Evolutionary conservation across 257 asterid species (phyloP), one percentile per base, ranked within the genome.

Genomic region (Primulina eburnea): DNA sequence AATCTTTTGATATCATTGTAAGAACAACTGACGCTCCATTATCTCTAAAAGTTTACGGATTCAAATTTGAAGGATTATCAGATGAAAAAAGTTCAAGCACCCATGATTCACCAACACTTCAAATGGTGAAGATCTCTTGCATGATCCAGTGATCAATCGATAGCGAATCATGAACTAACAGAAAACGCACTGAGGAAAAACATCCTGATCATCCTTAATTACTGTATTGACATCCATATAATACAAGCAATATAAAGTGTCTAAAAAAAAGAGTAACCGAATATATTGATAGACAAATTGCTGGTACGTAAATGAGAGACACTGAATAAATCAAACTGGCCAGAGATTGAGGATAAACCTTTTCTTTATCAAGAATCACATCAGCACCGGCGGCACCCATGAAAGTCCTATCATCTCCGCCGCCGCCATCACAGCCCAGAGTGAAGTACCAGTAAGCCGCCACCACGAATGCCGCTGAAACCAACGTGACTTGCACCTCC

Each of bases 401-500:
- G 43, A 50, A 69, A 67, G 64, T 6, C 76, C 80, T 85, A 67
- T 76, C 84, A 70, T 64, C 85, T 20, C 68, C 80, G 66, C 64
- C 72, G 56, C 76, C 80, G 33, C 77, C 82, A 47, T 62, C 85
- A 71, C 79, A 69, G 9, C 68, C 83, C 69, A 80, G 60, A 58
- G 84, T 68, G 70, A 88, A 79, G 80, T 84, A 87, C 82, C 89
- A 86, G 80, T 70, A 87, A 34, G 87, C 79, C 60, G 69, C 76
- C 35, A 86, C 24, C 57, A 88, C 82, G 73, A 92, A 82, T 11
- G 82, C 95, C 73, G 92, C 88, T 16, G 96, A 87, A 52, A 80
- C 88, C 58, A 83, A 67, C 28, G 98, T 80, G 32, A 90, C 84
- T 79, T 92, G 93, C 73, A 92, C 80, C 81, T 92, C 97, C 96